phyloP scores from a whole-genome alignment of 768 basidiomycete species.

The Lentinula detonsa region DNA sequence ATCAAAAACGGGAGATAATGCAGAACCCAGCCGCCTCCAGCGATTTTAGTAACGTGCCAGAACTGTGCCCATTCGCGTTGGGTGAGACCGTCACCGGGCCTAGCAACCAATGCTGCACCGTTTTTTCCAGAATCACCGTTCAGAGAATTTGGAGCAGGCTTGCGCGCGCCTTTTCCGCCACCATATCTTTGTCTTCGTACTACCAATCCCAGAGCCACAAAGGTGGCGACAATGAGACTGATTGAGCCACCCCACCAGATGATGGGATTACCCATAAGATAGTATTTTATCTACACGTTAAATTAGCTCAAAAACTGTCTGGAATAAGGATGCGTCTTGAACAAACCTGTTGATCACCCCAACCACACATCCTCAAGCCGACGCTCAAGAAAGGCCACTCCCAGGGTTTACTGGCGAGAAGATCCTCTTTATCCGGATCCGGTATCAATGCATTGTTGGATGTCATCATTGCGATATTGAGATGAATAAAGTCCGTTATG shows the following conservation, averaged over 20 bases:
- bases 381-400: constrained; percentile 93
- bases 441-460: constrained; percentile 98
- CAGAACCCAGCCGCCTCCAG: constrained; percentile 86
- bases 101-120: constrained; percentile 2
- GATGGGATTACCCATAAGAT: constrained; percentile 87
- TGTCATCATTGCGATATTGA: constrained; percentile 99
- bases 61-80: constrained; percentile 86
- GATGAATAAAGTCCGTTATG: constrained; percentile 95
- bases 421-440: constrained; percentile 97
- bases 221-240: constrained; percentile 53
- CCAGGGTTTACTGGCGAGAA: constrained; percentile 85
- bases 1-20: constrained; percentile 94
- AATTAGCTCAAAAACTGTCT: not conserved
- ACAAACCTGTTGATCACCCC: constrained; percentile 53
- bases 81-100: constrained; percentile 25
- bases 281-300: constrained; percentile 73
- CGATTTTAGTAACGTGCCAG: constrained; percentile 87
- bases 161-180: constrained; percentile 43
- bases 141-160: constrained; percentile 21
- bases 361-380: constrained; percentile 96
- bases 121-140: not conserved
- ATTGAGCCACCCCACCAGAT: constrained; percentile 83
- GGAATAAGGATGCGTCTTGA: not conserved
- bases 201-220: constrained; percentile 61
- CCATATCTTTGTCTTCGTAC: constrained; percentile 90